Percentiles rank a stretch among this genome's conserved stretches.
Evolutionary conservation across 768 basidiomycete genomes (phyloP).

Genomic region (Boletus rubroflammeus): DNA sequence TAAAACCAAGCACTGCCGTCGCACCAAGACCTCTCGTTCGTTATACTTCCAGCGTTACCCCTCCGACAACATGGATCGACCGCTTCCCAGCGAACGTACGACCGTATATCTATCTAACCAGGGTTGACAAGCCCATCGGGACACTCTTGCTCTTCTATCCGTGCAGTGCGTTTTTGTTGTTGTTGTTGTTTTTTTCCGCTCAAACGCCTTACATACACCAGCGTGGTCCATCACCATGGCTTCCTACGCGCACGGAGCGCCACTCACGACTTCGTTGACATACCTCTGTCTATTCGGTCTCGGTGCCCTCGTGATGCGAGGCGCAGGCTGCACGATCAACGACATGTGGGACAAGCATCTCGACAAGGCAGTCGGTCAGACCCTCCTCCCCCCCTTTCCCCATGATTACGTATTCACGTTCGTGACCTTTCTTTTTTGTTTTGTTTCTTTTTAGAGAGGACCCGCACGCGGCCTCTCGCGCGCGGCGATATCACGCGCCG

Average conservation of each 20-base stretch:
- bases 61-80: conserved; percentile 59
- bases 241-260: conserved; percentile 70
- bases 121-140: conserved; percentile 96
- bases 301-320: conserved; percentile 93
- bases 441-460: no score
- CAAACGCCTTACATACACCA: conserved; percentile 28
- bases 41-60: conserved; percentile 11
- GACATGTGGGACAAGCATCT: conserved; percentile 97
- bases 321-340: conserved; percentile 98
- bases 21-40: conserved; percentile 11
- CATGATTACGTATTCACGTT: not conserved
- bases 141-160: conserved; percentile 90
- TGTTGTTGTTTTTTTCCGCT: not conserved
- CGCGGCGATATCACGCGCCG: conserved; percentile 70
- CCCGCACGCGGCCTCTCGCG: conserved; percentile 84
- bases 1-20: not conserved
- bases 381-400: no score
- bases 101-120: conserved; percentile 83
- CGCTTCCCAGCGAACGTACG: conserved; percentile 51
- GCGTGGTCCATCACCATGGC: conserved; percentile 99
- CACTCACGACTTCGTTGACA: conserved; percentile 63
- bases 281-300: conserved; percentile 83
- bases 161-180: conserved; percentile 60
- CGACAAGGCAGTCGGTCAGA: conserved; percentile 84
- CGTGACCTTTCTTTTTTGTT: not conserved